Evolutionary conservation across 2,329 filamentous ascomycete species (phyloP), one percentile per base, ranked within the genome.

Genomic region (Epicoccum nigrum): DNA sequence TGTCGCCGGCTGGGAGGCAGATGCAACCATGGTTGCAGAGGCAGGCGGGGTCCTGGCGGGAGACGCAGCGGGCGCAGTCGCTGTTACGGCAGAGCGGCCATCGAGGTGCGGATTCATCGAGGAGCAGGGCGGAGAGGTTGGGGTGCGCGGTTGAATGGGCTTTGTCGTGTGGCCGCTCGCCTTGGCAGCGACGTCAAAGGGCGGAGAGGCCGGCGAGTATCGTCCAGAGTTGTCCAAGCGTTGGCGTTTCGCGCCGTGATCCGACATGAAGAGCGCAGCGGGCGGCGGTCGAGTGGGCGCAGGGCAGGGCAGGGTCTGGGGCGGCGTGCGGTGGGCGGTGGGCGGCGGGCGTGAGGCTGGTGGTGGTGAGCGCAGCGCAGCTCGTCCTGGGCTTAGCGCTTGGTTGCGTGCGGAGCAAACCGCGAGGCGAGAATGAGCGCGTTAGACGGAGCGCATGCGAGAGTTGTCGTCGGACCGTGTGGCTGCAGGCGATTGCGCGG

Each of bases 121-220:
- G 73, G 74, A 74, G 51, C 75, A 75, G 45, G 77, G 76, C 46
- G 76, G 76, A 19, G 76, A 78, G 30, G 77, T 78, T 45, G 77
- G 78, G 8, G 77, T 80, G 60, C 78, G 76, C 39, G 77, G 77
- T 43, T 74, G 71, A 55, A 73, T 70, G 64, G 68, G 64, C 68
- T 77, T 76, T 70, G 72, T 73, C 58, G 74, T 65, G 41, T 63
- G 62, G 60, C 60, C 53, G 67, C 57, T 66, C 47, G 67, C 56
- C 68, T 71, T 71, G 63, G 68, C 69, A 59, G 64, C 65, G 52
- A 70, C 63, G 69, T 73, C 68, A 66, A 73, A 72, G 43, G 74
- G 68, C 49, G 76, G 76, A 46, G 73, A 76, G 45, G 74, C 74
- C 49, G 77, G 77, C 40, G 75, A 78, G 63, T 76, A 79, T 44